Percentiles rank a stretch among this genome's conserved stretches.
phyloP scores from a whole-genome alignment of 192 early-diverging fungal genomes.

The Gigaspora rosea region DNA sequence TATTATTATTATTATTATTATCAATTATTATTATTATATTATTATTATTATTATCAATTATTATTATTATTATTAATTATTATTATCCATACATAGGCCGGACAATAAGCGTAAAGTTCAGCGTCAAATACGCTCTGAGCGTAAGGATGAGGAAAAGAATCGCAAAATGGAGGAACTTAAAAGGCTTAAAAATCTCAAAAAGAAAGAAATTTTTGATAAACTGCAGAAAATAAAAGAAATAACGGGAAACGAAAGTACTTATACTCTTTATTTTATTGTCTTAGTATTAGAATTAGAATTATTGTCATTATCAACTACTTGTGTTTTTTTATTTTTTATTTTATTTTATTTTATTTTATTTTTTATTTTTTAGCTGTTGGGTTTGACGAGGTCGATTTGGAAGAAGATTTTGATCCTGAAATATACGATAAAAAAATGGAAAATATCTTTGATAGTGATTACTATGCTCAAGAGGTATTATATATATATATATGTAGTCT shows the following conservation, averaged over 20 bases:
- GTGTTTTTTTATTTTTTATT: slow-evolving; percentile 8
- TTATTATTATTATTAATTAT: not conserved
- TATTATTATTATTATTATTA: too few species aligned
- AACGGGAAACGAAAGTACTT: slow-evolving; percentile 64
- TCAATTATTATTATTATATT: not conserved
- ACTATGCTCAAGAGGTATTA: slow-evolving; percentile 53
- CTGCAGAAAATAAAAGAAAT: slow-evolving; percentile 87
- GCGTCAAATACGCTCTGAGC: slow-evolving; percentile 69
- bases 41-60: not conserved
- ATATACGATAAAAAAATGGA: slow-evolving; percentile 88
- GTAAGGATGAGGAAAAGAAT: slow-evolving; percentile 72
- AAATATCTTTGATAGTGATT: slow-evolving; percentile 71
- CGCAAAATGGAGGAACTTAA: slow-evolving; percentile 84
- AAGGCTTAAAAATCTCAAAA: slow-evolving; percentile 90
- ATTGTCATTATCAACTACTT: not conserved
- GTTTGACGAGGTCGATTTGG: slow-evolving; percentile 80
- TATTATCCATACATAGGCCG: slow-evolving; percentile 49
- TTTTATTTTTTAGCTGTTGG: slow-evolving; percentile 48
- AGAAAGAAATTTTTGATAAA: slow-evolving; percentile 78
- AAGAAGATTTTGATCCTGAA: slow-evolving; percentile 90
- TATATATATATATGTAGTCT: too few species aligned
- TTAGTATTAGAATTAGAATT: not conserved
- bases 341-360: not conserved
- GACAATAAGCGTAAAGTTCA: slow-evolving; percentile 76
- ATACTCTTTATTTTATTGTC: not conserved